Conservation (phyloP, 371 early-diverging fungal species). For the Lichtheimia ramosa region DNA sequence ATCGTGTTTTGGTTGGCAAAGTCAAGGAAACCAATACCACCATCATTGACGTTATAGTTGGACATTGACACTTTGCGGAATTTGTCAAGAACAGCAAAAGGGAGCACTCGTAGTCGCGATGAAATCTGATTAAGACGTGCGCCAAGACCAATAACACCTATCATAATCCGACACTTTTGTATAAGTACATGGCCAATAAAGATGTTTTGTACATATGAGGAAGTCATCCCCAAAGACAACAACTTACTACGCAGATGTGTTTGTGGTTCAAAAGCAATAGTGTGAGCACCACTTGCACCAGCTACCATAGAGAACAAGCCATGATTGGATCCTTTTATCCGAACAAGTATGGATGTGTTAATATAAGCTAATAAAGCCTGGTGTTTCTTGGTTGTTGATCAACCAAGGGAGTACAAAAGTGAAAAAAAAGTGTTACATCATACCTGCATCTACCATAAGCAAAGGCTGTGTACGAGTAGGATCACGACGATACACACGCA, state of each 20-base stretch:
- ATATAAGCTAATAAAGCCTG: not conserved
- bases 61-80: constrained; percentile 42
- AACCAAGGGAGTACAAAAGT: too few relatives aligned
- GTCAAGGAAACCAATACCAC: constrained; percentile 43
- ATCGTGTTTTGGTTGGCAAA: constrained; percentile 17
- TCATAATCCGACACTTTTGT: not conserved
- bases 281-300: constrained; percentile 44
- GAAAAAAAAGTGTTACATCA: not conserved
- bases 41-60: constrained; percentile 36
- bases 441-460: constrained; percentile 50
- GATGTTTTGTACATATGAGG: not conserved
- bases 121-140: constrained; percentile 38
- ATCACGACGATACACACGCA: constrained; percentile 48
- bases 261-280: constrained; percentile 51
- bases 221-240: not conserved
- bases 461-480: constrained; percentile 30
- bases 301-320: constrained; percentile 52
- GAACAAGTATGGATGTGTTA: not conserved
- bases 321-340: constrained; percentile 44
- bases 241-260: constrained; percentile 40
- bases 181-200: not conserved
- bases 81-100: constrained; percentile 44
- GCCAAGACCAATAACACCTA: constrained; percentile 46
- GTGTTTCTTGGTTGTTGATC: too few relatives aligned
- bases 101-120: constrained; percentile 38